Conservation (phyloP, 768 basidiomycete species). For the Termitomyces sp. region DNA sequence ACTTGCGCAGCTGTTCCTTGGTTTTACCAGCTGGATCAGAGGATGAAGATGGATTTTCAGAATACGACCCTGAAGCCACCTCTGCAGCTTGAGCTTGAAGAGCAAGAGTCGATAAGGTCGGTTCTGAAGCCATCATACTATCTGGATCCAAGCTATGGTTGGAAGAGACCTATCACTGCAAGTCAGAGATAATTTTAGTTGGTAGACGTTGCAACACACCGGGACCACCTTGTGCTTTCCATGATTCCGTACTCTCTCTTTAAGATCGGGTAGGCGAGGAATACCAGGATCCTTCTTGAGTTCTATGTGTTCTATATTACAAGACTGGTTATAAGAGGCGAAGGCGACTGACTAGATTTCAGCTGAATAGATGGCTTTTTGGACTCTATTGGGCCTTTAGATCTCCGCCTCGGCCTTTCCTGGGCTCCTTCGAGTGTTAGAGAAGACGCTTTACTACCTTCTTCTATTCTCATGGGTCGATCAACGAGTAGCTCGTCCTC, state of each 20-base stretch:
- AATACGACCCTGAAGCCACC: conserved; percentile 16
- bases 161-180: conserved; percentile 11
- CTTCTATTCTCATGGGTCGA: conserved; percentile 33
- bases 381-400: conserved; percentile 36
- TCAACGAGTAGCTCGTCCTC: conserved; percentile 26
- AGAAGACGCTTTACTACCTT: conserved; percentile 60
- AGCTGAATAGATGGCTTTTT: conserved; percentile 35
- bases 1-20: conserved; percentile 63
- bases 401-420: conserved; percentile 61
- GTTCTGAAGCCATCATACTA: conserved; percentile 69
- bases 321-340: background rate
- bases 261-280: conserved; percentile 74
- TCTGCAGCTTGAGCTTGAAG: conserved; percentile 40
- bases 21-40: conserved; percentile 36
- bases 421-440: conserved; percentile 70
- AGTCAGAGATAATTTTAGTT: background rate
- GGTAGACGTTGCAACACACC: conserved; percentile 23
- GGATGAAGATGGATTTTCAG: conserved; percentile 28
- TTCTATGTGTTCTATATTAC: conserved; percentile 35
- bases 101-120: conserved; percentile 52
- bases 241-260: conserved; percentile 47
- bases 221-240: conserved; percentile 40
- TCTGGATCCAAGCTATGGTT: conserved; percentile 43
- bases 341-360: conserved; percentile 31
- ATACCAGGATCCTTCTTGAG: conserved; percentile 88